A percentile compares a stretch with the other conserved stretches of the same genome.
Evolutionary conservation across 2,329 filamentous ascomycete genomes (phyloP).

Genomic region (Phaeosphaeria sp.): DNA sequence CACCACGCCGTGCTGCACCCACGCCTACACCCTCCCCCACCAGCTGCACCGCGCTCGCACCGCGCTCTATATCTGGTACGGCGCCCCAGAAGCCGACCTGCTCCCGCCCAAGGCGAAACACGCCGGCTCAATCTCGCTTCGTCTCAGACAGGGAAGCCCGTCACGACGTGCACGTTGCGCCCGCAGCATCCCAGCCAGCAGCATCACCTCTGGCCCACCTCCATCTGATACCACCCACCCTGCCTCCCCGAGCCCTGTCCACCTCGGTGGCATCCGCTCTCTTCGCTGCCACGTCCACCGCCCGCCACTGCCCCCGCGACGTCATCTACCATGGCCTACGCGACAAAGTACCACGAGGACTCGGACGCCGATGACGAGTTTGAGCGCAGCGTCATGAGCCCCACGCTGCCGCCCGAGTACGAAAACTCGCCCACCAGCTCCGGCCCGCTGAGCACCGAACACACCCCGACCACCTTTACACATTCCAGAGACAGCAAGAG

Average conservation of each 20-base stretch:
- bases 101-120: conserved; percentile 34
- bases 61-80: conserved; percentile 30
- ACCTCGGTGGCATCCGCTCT: conserved; percentile 33
- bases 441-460: conserved; percentile 72
- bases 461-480: conserved; percentile 80
- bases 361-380: conserved; percentile 80
- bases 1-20: not conserved
- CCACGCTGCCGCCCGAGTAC: conserved; percentile 68
- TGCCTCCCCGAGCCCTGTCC: conserved; percentile 24
- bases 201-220: conserved; percentile 18
- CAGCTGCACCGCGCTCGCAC: not conserved
- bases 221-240: conserved; percentile 21
- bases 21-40: not conserved
- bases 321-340: conserved; percentile 46
- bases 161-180: conserved; percentile 18
- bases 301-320: conserved; percentile 7
- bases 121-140: conserved; percentile 47
- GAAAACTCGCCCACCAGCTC: conserved; percentile 75
- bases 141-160: conserved; percentile 40
- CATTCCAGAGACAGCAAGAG: conserved; percentile 68
- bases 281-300: conserved; percentile 14
- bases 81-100: conserved; percentile 12
- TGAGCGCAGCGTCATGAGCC: conserved; percentile 74
- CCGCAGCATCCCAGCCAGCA: conserved; percentile 13
- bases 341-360: conserved; percentile 71